Evolutionary conservation across 2,329 filamentous ascomycete species (phyloP), one percentile per base, ranked within the genome.

Genomic region (Talaromyces marneffei): DNA sequence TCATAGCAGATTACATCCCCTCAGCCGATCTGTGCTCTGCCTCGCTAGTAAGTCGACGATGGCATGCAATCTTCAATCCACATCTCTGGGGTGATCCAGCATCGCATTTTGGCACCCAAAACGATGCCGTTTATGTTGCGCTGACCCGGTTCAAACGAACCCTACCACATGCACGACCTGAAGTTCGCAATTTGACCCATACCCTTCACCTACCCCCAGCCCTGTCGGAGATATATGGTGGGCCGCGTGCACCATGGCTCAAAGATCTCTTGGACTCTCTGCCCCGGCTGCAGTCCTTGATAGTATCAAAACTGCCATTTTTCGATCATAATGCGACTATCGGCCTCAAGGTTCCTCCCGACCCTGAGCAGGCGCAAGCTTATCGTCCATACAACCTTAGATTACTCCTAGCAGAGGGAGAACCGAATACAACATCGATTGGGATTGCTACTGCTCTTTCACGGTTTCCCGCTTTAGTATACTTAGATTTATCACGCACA

Each of bases 41-140:
- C 7, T 80, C 81, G 4, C 71, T 85, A 29, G 84, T 86, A 8
- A 85, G 80, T 66, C 79, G 74, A 59, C 74, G 76, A 75, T 86
- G 84, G 83, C 82, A 86, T 66, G 67, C 73, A 29, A 79, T 82
- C n/a, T 86, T 86, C 65, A 78, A 80, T 57, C 83, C 83, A 2
- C 80, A 82, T 64, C 76, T 87, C 1, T 87, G 85, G 85, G 84
- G 84, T 16, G 82, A 83, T 66, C 85, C 85, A 20, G 83, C 84
- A 0, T 85, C 83, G 8, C 84, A 87, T 70, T 87, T 87, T 68
- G 83, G 82, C 31, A 77, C 78, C 2, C 79, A 85, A 57, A 83
- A 86, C 67, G 84, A 86, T 67, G 81, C 79, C 8, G 83, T 86
- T 31, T 86, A 86, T 67, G 83, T 85, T 56, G 83, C 83, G 20